Evolutionary conservation across 805 yeast genomes (phyloP).

Genomic region (Clavispora santaluciae): DNA sequence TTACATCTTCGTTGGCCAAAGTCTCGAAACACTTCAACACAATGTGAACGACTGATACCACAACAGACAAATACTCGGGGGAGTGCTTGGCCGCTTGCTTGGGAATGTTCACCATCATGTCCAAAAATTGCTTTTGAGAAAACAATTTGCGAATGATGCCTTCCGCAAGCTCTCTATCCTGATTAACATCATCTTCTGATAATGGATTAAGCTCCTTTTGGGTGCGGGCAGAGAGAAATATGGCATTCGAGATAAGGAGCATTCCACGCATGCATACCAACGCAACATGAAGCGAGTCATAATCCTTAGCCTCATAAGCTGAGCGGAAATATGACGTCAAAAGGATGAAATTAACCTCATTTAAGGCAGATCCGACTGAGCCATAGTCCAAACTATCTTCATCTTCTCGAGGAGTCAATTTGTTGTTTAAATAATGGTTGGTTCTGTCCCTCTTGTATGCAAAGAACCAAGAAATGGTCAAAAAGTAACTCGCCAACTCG

Average conservation of each 20-base stretch:
- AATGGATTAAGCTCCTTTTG: constrained; percentile 10
- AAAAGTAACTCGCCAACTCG: constrained; percentile 46
- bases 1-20: constrained; percentile 53
- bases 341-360: constrained; percentile 56
- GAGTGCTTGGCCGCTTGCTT: constrained; percentile 61
- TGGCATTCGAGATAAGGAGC: constrained; percentile 42
- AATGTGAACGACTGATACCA: constrained; percentile 61
- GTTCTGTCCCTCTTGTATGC: constrained; percentile 48
- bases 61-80: constrained; percentile 52
- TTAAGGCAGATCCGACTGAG: constrained; percentile 51
- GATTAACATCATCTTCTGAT: constrained; percentile 39
- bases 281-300: constrained; percentile 64
- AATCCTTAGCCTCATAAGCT: constrained; percentile 40
- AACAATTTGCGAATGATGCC: constrained; percentile 67
- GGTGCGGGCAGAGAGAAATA: constrained; percentile 28
- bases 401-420: constrained; percentile 13
- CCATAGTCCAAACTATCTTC: constrained; percentile 34
- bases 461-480: constrained; percentile 71
- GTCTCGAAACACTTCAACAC: constrained; percentile 64
- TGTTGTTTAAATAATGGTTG: constrained; percentile 3
- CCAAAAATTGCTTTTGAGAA: constrained; percentile 56
- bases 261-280: constrained; percentile 65
- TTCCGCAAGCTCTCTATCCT: constrained; percentile 45
- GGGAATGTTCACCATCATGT: constrained; percentile 54
- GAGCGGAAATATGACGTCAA: constrained; percentile 44